phyloP scores from a whole-genome alignment of 1,284 basidiomycete genomes.

The Abortiporus biennis region DNA sequence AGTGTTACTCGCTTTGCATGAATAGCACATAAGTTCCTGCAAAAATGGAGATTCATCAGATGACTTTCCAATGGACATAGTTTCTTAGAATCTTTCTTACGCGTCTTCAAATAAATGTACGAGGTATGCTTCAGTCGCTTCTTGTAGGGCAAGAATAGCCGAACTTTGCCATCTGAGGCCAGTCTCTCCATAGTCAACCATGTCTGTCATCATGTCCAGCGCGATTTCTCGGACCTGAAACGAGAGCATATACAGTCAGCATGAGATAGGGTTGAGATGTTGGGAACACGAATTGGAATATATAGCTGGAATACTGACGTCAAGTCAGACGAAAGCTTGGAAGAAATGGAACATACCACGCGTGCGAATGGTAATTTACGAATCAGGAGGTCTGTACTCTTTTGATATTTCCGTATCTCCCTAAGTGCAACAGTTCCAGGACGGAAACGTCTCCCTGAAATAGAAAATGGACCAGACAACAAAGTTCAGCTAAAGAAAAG shows the following conservation, averaged over 20 bases:
- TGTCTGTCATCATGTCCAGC: conserved; percentile 74
- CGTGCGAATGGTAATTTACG: conserved; percentile 89
- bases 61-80: no score
- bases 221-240: conserved; percentile 95
- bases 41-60: neutral
- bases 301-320: conserved; percentile 8
- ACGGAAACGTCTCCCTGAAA: conserved; percentile 56
- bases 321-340: neutral
- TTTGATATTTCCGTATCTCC: conserved; percentile 93
- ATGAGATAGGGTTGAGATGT: neutral
- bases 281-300: neutral
- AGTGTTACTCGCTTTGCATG: conserved; percentile 99
- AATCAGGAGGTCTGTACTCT: conserved; percentile 83
- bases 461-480: conserved; percentile 3
- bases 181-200: conserved; percentile 48
- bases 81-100: no score
- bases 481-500: conserved; percentile 7
- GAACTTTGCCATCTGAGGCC: conserved; percentile 89
- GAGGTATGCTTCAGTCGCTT: conserved; percentile 91
- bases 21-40: conserved; percentile 89
- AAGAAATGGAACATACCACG: conserved; percentile 51
- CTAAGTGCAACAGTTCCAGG: conserved; percentile 86
- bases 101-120: conserved; percentile 96
- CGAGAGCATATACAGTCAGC: no score
- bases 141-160: conserved; percentile 86